Evolutionary conservation across 139 green algal genomes (phyloP).

Genomic region (Coccomyxa sp.): DNA sequence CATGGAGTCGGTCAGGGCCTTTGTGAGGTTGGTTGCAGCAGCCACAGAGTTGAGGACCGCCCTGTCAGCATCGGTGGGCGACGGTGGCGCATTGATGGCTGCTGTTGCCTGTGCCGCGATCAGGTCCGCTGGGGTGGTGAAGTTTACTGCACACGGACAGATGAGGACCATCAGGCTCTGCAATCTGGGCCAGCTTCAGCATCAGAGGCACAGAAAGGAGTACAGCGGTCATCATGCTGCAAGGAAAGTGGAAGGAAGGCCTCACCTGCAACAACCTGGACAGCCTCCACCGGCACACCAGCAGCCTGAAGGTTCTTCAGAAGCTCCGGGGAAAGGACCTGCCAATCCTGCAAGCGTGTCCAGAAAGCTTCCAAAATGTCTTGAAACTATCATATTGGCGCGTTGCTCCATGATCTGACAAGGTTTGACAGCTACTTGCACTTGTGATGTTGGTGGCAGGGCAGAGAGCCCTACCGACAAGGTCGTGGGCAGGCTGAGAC

Average conservation of each 20-base stretch:
- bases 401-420: no score
- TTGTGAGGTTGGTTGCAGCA: background rate
- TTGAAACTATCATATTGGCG: no score
- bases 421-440: no score
- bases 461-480: background rate
- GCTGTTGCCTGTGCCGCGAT: background rate
- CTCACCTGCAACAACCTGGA: background rate
- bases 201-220: no score
- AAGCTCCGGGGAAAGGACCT: background rate
- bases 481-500: background rate
- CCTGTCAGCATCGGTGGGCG: background rate
- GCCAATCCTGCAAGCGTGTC: background rate
- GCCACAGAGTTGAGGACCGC: background rate
- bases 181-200: no score
- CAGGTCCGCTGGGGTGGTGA: background rate
- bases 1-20: background rate
- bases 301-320: background rate
- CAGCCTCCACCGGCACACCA: background rate
- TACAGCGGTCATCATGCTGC: no score
- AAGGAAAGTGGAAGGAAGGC: no score
- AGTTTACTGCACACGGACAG: background rate
- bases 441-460: no score
- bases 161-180: no score
- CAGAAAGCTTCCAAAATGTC: no score
- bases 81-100: background rate